Evolutionary conservation across 176 grass and related monocot species (phyloP).

Genomic region (Aegilops sharonensis): DNA sequence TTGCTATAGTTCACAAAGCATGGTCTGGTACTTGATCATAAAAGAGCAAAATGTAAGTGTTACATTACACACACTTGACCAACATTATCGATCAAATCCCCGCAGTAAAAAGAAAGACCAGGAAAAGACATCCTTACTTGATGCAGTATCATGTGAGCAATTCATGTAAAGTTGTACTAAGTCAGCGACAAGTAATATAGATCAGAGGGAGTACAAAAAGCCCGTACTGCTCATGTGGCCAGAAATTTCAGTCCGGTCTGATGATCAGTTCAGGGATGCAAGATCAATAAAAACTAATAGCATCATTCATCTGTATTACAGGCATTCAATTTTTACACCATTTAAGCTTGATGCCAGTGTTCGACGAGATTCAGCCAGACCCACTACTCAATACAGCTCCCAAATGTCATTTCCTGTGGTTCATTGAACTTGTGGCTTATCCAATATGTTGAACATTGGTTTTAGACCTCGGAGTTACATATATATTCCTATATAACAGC

Average conservation of each 20-base stretch:
- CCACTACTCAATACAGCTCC: conserved; percentile 4
- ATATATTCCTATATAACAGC: conserved; percentile 8
- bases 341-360: neutral
- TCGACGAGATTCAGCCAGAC: neutral
- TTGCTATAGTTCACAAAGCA: conserved; percentile 1
- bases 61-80: neutral
- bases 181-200: no score
- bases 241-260: neutral
- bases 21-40: conserved; percentile 15
- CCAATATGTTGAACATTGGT: neutral
- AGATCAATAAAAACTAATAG: neutral
- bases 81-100: conserved; percentile 6
- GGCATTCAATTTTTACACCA: neutral
- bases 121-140: neutral
- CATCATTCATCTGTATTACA: neutral
- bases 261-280: neutral
- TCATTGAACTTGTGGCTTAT: conserved; percentile 2
- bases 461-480: neutral
- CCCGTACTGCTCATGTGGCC: neutral
- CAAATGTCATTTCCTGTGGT: neutral
- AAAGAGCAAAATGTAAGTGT: neutral
- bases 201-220: neutral
- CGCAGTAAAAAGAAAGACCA: neutral
- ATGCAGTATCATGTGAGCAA: neutral
- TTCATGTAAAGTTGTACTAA: neutral